phyloP scores from a whole-genome alignment of 2,329 filamentous ascomycete species.

The Xylogone sp. region DNA sequence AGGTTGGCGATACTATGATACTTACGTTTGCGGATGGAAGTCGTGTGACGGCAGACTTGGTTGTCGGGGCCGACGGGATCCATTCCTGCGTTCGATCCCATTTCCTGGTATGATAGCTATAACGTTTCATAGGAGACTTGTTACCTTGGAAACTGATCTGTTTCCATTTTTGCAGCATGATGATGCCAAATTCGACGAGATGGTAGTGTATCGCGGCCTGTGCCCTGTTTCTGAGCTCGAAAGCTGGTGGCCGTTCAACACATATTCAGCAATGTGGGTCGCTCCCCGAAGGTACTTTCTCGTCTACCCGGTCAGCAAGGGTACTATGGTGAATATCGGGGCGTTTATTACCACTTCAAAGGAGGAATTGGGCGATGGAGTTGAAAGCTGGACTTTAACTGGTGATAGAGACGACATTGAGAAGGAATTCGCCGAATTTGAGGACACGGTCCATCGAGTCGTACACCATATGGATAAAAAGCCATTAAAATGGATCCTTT shows the following conservation, averaged over 20 bases:
- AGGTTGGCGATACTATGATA: not conserved
- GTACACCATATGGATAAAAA: not conserved
- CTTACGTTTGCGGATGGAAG: not conserved
- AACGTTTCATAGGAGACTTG: too few relatives aligned
- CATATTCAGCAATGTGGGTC: slow-evolving; percentile 19
- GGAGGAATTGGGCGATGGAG: slow-evolving; percentile 25
- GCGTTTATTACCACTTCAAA: slow-evolving; percentile 29
- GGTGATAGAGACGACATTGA: slow-evolving; percentile 16
- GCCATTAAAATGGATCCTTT: not conserved
- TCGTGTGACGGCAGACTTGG: not conserved
- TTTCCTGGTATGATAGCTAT: too few relatives aligned
- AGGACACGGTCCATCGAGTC: not conserved
- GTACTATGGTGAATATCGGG: slow-evolving; percentile 32
- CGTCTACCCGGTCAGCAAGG: slow-evolving; percentile 30
- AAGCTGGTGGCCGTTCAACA: not conserved
- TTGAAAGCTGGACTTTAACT: slow-evolving; percentile 32
- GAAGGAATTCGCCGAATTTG: slow-evolving; percentile 1
- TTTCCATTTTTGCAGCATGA: too few relatives aligned
- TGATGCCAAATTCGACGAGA: too few relatives aligned
- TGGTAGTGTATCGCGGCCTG: too few relatives aligned
- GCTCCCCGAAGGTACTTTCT: slow-evolving; percentile 33
- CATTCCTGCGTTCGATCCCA: not conserved
- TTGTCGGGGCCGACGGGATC: not conserved
- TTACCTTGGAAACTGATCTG: too few relatives aligned
- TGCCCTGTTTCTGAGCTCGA: too few relatives aligned